Base-by-base conservation (phyloP, 192 early-diverging fungal species). In the Gryganskiella cystojenkinii region DNA sequence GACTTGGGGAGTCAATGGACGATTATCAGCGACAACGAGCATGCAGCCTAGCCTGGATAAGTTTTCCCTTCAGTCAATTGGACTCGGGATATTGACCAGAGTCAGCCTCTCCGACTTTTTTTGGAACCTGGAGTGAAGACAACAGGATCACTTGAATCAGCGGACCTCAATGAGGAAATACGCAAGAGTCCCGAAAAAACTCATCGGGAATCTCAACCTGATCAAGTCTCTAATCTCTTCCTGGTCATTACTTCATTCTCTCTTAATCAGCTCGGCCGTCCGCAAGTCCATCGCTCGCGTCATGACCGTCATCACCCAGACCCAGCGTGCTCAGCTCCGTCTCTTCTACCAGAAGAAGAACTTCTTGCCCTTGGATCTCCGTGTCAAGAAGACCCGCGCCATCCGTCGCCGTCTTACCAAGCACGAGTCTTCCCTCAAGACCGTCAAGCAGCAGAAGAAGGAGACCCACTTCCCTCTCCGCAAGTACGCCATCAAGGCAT, bases 321-420 rank as follows among this genome's bases (percentile, higher is more conserved):
- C 92, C 81, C 90, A 94, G 79, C 93, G 95, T 71, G 91, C 90
- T 31, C 90, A 95, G 83, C 90, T 95, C 61, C 94, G 94, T 72
- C 81, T 90, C 59, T 92, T 91, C 90, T 98, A 95, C 90, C 90
- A 93, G 80, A 89, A 90, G 80, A 98, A 96, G 92, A 98, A 98
- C 91, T 93, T 94, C 88, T 75, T 89, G 44, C 98, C 98, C 65
- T 85, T 96, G 70, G 98, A 99, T 86, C 93, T 99, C 85, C 95
- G 98, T 80, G 86, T 85, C 82, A 99, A 99, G 93, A 95, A 96
- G 92, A 99, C 97, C 70, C 95, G 98, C 82, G 98, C 98, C 70
- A 92, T 98, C 85, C 95, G 98, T 63, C 95, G 96, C 76, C 92
- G 92, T 66, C 87, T 99, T 85, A 96, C 95, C 88, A 81, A 87